Evolutionary conservation across 2,329 filamentous ascomycete genomes (phyloP).

Genomic region (Bipolaris gigantea): DNA sequence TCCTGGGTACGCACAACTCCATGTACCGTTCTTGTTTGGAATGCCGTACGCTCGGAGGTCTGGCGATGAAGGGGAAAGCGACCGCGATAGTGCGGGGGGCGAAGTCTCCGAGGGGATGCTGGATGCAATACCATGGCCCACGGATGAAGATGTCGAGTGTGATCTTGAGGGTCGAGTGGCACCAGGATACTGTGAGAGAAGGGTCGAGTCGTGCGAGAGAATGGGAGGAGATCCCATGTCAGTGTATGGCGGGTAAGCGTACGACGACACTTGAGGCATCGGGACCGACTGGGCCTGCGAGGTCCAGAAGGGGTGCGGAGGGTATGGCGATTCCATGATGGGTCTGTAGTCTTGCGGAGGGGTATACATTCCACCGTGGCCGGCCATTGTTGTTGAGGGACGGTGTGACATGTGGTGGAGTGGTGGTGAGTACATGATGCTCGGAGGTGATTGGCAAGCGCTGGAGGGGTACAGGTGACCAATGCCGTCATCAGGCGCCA

Average conservation of each 20-base stretch:
- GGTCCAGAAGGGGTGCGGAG: constrained; percentile 37
- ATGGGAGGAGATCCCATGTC: constrained; percentile 29
- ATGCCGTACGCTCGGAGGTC: constrained; percentile 49
- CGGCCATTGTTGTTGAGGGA: constrained; percentile 26
- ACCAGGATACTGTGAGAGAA: constrained; percentile 26
- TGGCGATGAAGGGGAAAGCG: constrained; percentile 45
- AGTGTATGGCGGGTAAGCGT: constrained; percentile 40
- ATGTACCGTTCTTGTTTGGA: constrained; percentile 53
- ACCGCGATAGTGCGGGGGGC: constrained; percentile 40
- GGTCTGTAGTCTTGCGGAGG: constrained; percentile 36
- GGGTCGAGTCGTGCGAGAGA: constrained; percentile 29
- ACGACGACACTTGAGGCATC: constrained; percentile 35
- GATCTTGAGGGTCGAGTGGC: constrained; percentile 37
- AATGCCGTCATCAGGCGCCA: constrained; percentile 40
- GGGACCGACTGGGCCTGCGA: constrained; percentile 34
- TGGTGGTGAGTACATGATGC: constrained; percentile 44
- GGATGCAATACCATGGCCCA: constrained; percentile 30
- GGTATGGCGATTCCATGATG: constrained; percentile 39
- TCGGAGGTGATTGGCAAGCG: constrained; percentile 43
- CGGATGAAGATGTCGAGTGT: constrained; percentile 41
- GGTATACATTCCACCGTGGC: constrained; percentile 31
- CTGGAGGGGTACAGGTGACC: constrained; percentile 42
- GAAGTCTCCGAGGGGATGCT: constrained; percentile 33
- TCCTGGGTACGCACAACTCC: constrained; percentile 61
- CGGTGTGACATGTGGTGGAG: constrained; percentile 38